Conservation (phyloP, 2,329 filamentous ascomycete genomes). For the Pseudogymnoascus sp. region DNA sequence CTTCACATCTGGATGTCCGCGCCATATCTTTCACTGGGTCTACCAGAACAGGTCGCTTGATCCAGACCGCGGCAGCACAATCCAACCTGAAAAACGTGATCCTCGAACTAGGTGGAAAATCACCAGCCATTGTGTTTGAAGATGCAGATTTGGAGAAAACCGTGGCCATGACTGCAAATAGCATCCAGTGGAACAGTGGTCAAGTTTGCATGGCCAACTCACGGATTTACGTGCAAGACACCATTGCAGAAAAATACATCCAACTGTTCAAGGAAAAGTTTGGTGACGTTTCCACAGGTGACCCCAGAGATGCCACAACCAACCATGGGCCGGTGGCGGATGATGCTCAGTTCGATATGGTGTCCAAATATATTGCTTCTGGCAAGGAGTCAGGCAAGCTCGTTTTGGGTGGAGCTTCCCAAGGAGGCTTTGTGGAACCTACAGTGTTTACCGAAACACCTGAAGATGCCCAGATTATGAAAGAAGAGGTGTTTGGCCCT, state of each 20-base stretch:
- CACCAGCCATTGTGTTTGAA: constrained; percentile 66
- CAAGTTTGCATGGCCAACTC: constrained; percentile 89
- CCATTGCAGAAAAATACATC: constrained; percentile 32
- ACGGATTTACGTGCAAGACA: constrained; percentile 52
- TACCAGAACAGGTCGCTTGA: constrained; percentile 57
- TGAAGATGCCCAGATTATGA: constrained; percentile 19
- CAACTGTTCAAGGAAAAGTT: too few species aligned
- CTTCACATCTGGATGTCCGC: constrained; percentile 27
- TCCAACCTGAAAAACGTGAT: constrained; percentile 2
- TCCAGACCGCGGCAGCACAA: constrained; percentile 59
- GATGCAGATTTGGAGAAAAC: constrained; percentile 70
- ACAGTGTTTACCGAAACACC: constrained; percentile 18
- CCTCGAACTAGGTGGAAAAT: constrained; percentile 62
- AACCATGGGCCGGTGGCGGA: constrained; percentile 20
- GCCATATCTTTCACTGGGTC: constrained; percentile 60
- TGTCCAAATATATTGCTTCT: constrained; percentile 18
- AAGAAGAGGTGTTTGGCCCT: constrained; percentile 54
- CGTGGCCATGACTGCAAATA: constrained; percentile 57
- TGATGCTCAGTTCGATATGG: constrained; percentile 17
- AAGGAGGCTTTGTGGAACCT: constrained; percentile 16
- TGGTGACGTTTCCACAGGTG: too few species aligned
- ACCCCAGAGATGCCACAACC: too few species aligned
- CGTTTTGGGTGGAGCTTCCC: constrained; percentile 12
- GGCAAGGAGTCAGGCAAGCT: constrained; percentile 17
- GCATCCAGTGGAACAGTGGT: constrained; percentile 63